Conservation (phyloP, 2,329 filamentous ascomycete genomes). For the Microsporum canis region DNA sequence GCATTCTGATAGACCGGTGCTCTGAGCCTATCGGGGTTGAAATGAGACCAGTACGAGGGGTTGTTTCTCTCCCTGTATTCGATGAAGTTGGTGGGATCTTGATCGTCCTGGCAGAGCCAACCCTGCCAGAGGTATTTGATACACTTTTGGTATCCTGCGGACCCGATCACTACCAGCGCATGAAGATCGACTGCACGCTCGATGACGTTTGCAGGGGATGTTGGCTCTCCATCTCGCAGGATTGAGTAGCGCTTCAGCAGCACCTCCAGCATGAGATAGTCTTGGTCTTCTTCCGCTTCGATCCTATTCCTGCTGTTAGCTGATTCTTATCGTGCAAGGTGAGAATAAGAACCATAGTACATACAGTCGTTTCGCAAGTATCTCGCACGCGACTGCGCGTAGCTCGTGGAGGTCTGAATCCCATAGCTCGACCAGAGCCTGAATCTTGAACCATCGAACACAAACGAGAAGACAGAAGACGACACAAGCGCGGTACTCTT, state of each 20-base stretch:
- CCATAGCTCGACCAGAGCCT: slow-evolving; percentile 75
- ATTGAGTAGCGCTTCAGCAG: slow-evolving; percentile 84
- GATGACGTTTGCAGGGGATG: slow-evolving; percentile 71
- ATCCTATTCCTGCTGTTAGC: slow-evolving; percentile 45
- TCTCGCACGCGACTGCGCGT: slow-evolving; percentile 72
- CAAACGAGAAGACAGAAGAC: slow-evolving; percentile 72
- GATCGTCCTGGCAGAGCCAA: slow-evolving; percentile 92
- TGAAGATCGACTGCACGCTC: slow-evolving; percentile 92
- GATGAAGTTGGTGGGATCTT: slow-evolving; percentile 79
- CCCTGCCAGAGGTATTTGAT: slow-evolving; percentile 87
- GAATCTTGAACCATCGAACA: slow-evolving; percentile 64
- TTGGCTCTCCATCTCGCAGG: slow-evolving; percentile 58
- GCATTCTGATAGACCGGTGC: slow-evolving; percentile 87
- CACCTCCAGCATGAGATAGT: slow-evolving; percentile 67
- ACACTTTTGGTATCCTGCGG: slow-evolving; percentile 91
- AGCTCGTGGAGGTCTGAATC: slow-evolving; percentile 74
- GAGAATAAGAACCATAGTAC: slow-evolving; percentile 2
- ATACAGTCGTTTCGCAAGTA: slow-evolving; percentile 69
- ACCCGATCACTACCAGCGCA: slow-evolving; percentile 76
- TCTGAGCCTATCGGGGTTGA: slow-evolving; percentile 90
- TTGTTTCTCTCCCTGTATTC: slow-evolving; percentile 76
- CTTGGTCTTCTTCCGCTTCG: slow-evolving; percentile 66
- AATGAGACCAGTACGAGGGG: slow-evolving; percentile 63
- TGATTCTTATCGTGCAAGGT: background rate
- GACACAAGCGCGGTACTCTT: slow-evolving; percentile 64